These are phyloP conservation scores for Mrakia hoshinonis DNA, from an alignment of 768 basidiomycete species.

Conservation along the genomic window DNA sequence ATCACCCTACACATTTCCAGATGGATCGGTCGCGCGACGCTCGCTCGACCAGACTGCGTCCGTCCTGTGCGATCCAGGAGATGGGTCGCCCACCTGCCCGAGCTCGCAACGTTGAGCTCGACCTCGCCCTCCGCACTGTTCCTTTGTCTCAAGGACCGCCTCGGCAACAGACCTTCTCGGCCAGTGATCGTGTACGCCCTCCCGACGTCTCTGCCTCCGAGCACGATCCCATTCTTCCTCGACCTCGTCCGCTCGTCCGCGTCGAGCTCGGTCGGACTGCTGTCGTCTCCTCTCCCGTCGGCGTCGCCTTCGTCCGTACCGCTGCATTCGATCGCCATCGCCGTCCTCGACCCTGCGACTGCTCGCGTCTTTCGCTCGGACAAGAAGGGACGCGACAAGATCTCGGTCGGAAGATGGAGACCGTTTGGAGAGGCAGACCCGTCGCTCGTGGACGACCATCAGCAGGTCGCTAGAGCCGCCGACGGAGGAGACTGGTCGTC, in stretches of 20 bases:
- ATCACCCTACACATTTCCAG: too few relatives aligned
- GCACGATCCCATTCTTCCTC: not conserved
- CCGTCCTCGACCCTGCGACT: not conserved
- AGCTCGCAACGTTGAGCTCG: not conserved
- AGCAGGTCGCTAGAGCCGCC: not conserved
- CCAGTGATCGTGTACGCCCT: not conserved
- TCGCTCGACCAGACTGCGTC: too few relatives aligned
- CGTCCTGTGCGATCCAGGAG: too few relatives aligned
- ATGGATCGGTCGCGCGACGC: too few relatives aligned
- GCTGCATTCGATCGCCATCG: not conserved
- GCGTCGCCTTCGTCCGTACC: not conserved
- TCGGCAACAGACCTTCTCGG: not conserved
- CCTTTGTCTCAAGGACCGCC: not conserved
- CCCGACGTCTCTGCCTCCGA: not conserved
- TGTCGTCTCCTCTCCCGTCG: not conserved
- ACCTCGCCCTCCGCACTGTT: slow-evolving; percentile 2
- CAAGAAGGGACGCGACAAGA: not conserved
- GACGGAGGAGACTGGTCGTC: slow-evolving; percentile 3
- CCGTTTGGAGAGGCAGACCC: not conserved
- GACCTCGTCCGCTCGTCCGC: not conserved
- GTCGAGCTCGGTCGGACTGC: slow-evolving; percentile 1
- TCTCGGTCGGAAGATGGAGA: slow-evolving; percentile 12
- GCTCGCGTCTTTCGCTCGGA: not conserved
- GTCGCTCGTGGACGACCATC: not conserved
- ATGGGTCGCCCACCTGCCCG: not conserved